A percentile compares a stretch with the other conserved stretches of the same genome.
Evolutionary conservation across 2,329 filamentous ascomycete species (phyloP).

Genomic region (Metarhizium rileyi): DNA sequence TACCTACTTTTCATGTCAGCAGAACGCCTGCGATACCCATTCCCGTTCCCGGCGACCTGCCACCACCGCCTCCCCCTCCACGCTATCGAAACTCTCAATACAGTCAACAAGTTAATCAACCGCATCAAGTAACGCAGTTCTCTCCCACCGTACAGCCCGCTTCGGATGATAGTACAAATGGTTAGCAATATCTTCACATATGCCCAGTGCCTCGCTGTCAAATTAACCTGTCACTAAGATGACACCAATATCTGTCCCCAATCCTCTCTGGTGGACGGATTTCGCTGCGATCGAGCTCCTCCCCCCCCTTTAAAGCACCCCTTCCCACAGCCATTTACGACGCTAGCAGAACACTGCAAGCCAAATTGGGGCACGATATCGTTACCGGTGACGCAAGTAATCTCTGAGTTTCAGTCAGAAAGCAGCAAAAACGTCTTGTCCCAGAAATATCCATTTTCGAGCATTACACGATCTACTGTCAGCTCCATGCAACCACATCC

Average conservation of each 20-base stretch:
- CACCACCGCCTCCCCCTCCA: constrained; percentile 9
- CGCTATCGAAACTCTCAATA: constrained; percentile 2
- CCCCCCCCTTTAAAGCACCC: background rate
- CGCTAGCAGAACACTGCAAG: background rate
- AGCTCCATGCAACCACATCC: background rate
- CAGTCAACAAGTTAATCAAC: constrained; percentile 2
- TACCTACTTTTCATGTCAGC: constrained; percentile 8
- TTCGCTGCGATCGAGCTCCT: background rate
- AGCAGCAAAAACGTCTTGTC: background rate
- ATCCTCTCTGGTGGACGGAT: constrained; percentile 12
- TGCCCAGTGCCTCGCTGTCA: background rate
- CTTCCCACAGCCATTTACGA: background rate
- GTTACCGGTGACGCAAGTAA: background rate
- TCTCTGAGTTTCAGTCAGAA: background rate
- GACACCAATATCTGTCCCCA: constrained; percentile 11
- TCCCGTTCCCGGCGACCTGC: constrained; percentile 7
- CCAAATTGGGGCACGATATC: background rate
- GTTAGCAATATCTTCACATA: background rate
- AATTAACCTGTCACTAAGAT: background rate
- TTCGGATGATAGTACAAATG: background rate
- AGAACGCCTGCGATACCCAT: constrained; percentile 8
- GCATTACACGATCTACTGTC: background rate
- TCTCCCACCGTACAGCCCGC: background rate
- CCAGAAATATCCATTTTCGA: background rate
- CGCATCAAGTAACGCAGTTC: background rate